Base-by-base conservation (phyloP, 2,329 filamentous ascomycete genomes). In the Tolypocladium amazonense region DNA sequence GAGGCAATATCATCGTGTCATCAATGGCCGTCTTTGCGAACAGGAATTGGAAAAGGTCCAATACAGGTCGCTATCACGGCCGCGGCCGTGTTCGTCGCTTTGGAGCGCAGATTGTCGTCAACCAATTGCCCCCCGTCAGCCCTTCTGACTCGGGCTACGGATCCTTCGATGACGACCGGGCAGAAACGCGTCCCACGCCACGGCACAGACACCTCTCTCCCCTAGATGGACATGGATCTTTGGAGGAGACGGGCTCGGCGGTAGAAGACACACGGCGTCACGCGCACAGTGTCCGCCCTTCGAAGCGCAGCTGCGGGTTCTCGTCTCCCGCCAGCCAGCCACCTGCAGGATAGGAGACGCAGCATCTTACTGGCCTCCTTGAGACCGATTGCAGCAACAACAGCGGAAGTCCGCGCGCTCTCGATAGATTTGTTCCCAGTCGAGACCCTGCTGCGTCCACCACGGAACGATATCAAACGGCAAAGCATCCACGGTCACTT, bases 381-480 rank as follows among this genome's bases (percentile, higher is more conserved):
- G 25, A 43, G 5, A 20, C 18, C 20, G 23, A 37, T 12, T 43
- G 14, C 23, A 45, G 54, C 15, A 66, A 39, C 14, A 43, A 57
- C 38, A n/a, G n/a, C n/a, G 57, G 58, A 27, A 62, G 63, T 23
- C 57, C 60, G 14, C 68, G 66, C 11, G 61, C 61, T 6, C 70
- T 75, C 3, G 81, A 85, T 63, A 78, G 82, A 55, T 85, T 83
- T 63, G 72, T 85, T 5, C 78, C 81, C 15, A 68, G 69, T 11
- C 72, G 79, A 61, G 71, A 76, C 41, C 62, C 65, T 18, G 61
- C 62, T 0, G 69, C 72, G 23, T 68, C 76, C 1, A 67, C 70
- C 2, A 68, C 71, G 2, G 77, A 83, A 58, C 77, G 75, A 56
- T 81, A 79, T 61, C 75, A 73, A 56, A 76, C 77, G 14, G 76